phyloP scores from a whole-genome alignment of 352 stramenopile species.

The Aphanomyces invadans region DNA sequence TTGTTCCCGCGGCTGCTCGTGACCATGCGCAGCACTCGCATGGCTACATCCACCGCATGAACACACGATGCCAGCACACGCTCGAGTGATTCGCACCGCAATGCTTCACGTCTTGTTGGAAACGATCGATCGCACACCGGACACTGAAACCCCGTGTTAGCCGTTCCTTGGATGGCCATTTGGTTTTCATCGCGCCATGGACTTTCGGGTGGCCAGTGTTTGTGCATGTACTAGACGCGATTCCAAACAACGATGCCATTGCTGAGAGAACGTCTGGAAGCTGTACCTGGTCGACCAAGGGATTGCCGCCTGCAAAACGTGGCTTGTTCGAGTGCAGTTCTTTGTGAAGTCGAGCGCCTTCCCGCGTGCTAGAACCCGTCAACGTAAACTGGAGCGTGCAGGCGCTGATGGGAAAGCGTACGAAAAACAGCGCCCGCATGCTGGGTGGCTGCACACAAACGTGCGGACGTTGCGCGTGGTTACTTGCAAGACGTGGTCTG shows the following conservation, averaged over 20 bases:
- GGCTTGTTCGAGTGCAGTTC: conserved; percentile 10
- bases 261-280: too few species aligned
- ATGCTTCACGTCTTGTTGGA: background rate
- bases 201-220: conserved; percentile 19
- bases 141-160: background rate
- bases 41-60: too few species aligned
- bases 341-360: conserved; percentile 2
- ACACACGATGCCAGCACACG: too few species aligned
- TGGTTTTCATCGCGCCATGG: conserved; percentile 21
- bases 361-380: background rate
- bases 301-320: conserved; percentile 3
- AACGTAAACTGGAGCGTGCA: background rate
- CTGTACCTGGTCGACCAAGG: conserved; percentile 12
- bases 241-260: too few species aligned
- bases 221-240: conserved; percentile 10
- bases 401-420: background rate
- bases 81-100: too few species aligned
- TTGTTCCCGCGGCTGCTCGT: background rate
- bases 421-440: conserved; percentile 18
- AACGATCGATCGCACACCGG: background rate
- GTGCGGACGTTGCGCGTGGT: conserved; percentile 13
- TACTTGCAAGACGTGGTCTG: background rate
- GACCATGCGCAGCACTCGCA: background rate
- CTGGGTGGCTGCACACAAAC: conserved; percentile 21
- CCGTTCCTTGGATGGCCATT: background rate